phyloP scores from a whole-genome alignment of 768 basidiomycete species.

The Auricularia heimuer region DNA sequence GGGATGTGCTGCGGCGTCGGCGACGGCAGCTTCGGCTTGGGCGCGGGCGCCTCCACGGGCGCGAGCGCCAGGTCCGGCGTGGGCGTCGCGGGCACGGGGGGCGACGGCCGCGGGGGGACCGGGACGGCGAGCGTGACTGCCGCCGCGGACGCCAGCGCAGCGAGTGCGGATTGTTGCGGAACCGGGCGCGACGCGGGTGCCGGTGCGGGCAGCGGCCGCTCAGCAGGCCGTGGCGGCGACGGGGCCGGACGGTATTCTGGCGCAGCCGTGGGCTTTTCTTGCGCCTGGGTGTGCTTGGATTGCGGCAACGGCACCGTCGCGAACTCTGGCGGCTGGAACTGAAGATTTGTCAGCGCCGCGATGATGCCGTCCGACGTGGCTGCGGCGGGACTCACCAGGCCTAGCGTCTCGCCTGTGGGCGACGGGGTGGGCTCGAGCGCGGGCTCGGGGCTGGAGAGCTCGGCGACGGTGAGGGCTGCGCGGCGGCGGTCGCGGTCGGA shows the following conservation, averaged over 20 bases:
- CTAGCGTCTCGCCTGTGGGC: not conserved
- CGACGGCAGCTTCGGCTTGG: not conserved
- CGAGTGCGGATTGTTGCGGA: too few species aligned
- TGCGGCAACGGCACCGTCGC: too few species aligned
- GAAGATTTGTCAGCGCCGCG: too few species aligned
- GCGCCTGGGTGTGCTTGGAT: too few species aligned
- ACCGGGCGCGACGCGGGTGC: too few species aligned
- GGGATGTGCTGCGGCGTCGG: slow-evolving; percentile 1
- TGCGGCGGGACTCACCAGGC: not conserved
- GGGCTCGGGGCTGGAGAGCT: not conserved
- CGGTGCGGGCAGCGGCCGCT: too few species aligned
- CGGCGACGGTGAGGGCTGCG: not conserved
- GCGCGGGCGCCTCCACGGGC: not conserved
- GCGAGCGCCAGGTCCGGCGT: not conserved
- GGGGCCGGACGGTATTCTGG: too few species aligned
- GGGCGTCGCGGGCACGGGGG: not conserved
- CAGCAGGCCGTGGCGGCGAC: too few species aligned
- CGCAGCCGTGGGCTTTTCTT: too few species aligned
- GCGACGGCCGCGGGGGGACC: not conserved
- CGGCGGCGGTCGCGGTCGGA: not conserved
- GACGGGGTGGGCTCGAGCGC: not conserved
- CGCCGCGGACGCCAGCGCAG: too few species aligned
- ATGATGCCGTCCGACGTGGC: not conserved
- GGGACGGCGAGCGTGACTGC: not conserved
- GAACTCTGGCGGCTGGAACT: too few species aligned